phyloP scores from a whole-genome alignment of 1,284 basidiomycete genomes.

The Papiliotrema laurentii region DNA sequence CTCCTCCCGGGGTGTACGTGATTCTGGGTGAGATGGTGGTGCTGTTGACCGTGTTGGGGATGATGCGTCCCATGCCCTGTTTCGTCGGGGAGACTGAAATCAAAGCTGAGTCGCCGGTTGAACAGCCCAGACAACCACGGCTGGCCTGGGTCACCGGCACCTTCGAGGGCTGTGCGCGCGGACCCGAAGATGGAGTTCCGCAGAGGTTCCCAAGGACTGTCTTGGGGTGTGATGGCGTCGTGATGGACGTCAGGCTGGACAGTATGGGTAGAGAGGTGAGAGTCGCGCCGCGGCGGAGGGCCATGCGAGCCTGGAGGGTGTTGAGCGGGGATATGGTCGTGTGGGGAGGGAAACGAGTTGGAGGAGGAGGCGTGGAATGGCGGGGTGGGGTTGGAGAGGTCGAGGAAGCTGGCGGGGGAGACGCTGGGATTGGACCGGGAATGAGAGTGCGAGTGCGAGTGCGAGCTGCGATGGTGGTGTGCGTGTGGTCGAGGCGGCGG shows the following conservation, averaged over 20 bases:
- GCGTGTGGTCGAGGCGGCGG: not conserved
- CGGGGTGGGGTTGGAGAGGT: not conserved
- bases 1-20: too few relatives aligned
- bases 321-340: not conserved
- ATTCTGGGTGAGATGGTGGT: not conserved
- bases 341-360: not conserved
- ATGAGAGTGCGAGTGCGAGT: not conserved
- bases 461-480: not conserved
- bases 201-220: constrained; percentile 2
- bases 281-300: not conserved
- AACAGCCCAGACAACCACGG: constrained; percentile 2
- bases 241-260: not conserved
- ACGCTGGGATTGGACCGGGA: not conserved
- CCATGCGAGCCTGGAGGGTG: not conserved
- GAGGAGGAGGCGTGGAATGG: not conserved
- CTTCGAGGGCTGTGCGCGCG: constrained; percentile 3
- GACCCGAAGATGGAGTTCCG: constrained; percentile 6
- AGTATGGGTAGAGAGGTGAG: not conserved
- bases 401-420: not conserved
- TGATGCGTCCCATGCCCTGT: not conserved
- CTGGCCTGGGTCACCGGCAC: not conserved
- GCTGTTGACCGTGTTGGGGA: not conserved
- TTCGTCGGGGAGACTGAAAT: constrained; percentile 1
- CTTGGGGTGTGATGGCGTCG: too few relatives aligned
- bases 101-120: not conserved